Evolutionary conservation across 768 basidiomycete genomes (phyloP).

Genomic region (Clitopilus passeckerianus): DNA sequence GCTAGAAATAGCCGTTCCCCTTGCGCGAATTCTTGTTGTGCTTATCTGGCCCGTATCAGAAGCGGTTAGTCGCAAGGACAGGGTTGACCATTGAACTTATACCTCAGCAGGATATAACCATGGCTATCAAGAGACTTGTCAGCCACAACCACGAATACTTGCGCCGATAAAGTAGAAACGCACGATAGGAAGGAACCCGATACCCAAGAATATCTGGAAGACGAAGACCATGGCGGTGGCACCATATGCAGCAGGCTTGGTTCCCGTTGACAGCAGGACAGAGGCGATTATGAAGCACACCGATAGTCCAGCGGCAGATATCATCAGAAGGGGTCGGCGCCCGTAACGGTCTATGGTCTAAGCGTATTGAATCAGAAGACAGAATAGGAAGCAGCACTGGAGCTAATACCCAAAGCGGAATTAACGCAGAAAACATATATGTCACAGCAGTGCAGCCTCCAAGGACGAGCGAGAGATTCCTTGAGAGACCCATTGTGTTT

Average conservation of each 20-base stretch:
- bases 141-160: neutral
- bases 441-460: conserved; percentile 33
- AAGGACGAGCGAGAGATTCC: conserved; percentile 32
- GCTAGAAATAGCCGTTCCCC: conserved; percentile 27
- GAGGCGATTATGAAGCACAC: conserved; percentile 31
- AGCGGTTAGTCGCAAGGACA: neutral
- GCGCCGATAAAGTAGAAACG: conserved; percentile 5
- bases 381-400: neutral
- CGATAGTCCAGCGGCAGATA: conserved; percentile 29
- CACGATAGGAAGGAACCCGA: conserved; percentile 34
- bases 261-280: conserved; percentile 27
- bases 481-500: conserved; percentile 34
- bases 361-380: neutral
- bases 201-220: conserved; percentile 35
- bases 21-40: conserved; percentile 31
- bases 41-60: conserved; percentile 18
- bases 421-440: conserved; percentile 36
- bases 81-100: neutral
- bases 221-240: conserved; percentile 36
- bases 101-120: conserved; percentile 32
- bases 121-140: conserved; percentile 8
- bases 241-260: conserved; percentile 25
- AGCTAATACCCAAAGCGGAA: conserved; percentile 28
- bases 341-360: conserved; percentile 36
- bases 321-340: conserved; percentile 30